Evolutionary conservation across 768 basidiomycete genomes (phyloP).

Genomic region (Hypholoma fasciculare): DNA sequence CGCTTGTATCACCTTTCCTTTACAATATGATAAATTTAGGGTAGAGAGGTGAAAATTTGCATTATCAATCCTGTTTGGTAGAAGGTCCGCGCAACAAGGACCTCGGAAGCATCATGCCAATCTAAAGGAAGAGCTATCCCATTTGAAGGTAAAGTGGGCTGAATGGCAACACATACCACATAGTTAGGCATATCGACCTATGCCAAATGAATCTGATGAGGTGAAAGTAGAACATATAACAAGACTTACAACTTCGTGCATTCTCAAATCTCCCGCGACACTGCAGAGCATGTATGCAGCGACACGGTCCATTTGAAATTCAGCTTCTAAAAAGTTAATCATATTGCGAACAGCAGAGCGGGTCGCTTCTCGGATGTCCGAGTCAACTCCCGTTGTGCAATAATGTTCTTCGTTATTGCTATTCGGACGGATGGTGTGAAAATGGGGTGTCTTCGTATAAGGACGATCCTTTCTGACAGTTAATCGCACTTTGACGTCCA

Average conservation of each 20-base stretch:
- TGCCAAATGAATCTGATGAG: not conserved
- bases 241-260: conserved; percentile 58
- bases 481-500: conserved; percentile 53
- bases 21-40: not conserved
- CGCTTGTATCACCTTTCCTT: not conserved
- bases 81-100: conserved; percentile 31
- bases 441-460: conserved; percentile 61
- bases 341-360: conserved; percentile 58
- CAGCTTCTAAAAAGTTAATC: conserved; percentile 50
- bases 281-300: conserved; percentile 66
- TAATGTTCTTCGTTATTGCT: conserved; percentile 43
- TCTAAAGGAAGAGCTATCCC: conserved; percentile 25
- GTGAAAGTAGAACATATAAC: conserved; percentile 4
- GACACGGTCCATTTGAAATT: conserved; percentile 41
- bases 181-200: conserved; percentile 71
- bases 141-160: not conserved
- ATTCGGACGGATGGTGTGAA: conserved; percentile 33
- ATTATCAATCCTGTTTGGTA: not conserved
- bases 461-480: conserved; percentile 57
- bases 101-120: conserved; percentile 58
- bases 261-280: conserved; percentile 54
- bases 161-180: conserved; percentile 38
- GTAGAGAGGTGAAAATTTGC: not conserved
- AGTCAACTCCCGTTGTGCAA: conserved; percentile 57
- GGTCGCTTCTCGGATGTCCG: conserved; percentile 56